phyloP scores from a whole-genome alignment of 2,329 filamentous ascomycete species.

The Colletotrichum tofieldiae region DNA sequence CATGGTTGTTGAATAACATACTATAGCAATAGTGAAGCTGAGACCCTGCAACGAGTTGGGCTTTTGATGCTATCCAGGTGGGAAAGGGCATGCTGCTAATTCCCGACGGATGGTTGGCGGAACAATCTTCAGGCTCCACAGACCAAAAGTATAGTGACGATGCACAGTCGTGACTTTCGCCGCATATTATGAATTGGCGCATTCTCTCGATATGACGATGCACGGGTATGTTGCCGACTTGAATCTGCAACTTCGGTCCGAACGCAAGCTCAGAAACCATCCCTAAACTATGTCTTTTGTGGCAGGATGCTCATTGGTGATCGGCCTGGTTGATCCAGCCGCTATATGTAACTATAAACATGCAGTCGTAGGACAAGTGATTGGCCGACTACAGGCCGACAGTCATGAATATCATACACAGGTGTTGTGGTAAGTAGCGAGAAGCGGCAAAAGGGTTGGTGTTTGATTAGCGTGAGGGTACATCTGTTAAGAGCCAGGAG shows the following conservation, averaged over 20 bases:
- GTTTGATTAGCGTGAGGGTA: neutral
- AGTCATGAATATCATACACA: too few relatives aligned
- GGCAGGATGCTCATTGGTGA: neutral
- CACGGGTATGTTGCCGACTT: neutral
- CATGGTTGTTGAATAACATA: too few relatives aligned
- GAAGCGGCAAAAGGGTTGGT: neutral
- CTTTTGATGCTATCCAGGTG: neutral
- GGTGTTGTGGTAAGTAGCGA: too few relatives aligned
- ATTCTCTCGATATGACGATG: too few relatives aligned
- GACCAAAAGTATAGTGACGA: neutral
- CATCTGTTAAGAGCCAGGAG: too few relatives aligned
- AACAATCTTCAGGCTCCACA: neutral
- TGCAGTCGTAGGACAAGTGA: neutral
- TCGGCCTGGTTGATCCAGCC: neutral
- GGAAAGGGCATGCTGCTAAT: neutral
- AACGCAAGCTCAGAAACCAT: neutral
- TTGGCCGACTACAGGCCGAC: neutral
- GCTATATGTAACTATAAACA: neutral
- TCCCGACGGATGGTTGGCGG: neutral
- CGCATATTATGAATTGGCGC: too few relatives aligned
- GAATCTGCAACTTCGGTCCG: neutral
- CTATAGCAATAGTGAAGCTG: neutral
- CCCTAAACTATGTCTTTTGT: neutral
- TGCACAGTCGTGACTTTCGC: neutral
- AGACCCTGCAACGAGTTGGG: neutral